phyloP scores from a whole-genome alignment of 192 early-diverging fungal species.

The Chytriomyces hyalinus region DNA sequence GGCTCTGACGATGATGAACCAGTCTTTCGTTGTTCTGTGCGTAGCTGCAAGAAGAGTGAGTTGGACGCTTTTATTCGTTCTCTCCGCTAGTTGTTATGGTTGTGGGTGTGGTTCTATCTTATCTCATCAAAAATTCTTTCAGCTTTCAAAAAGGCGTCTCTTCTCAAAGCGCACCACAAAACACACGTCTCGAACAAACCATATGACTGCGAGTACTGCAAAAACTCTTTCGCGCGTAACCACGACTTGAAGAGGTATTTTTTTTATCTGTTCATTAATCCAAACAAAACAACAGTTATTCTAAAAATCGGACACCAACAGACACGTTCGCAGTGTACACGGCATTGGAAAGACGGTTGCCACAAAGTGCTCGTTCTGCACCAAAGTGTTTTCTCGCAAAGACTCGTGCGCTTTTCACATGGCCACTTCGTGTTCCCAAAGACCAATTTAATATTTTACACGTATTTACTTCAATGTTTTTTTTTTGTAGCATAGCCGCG shows the following conservation, averaged over 20 bases:
- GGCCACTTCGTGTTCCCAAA: neutral
- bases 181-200: slow-evolving; percentile 1
- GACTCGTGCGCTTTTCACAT: neutral
- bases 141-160: slow-evolving; percentile 18
- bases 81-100: neutral
- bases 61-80: neutral
- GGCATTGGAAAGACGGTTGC: neutral
- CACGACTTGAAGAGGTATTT: slow-evolving; percentile 16
- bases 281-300: too few species aligned
- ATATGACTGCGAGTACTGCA: slow-evolving; percentile 15
- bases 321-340: neutral
- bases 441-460: neutral
- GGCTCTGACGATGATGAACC: too few species aligned
- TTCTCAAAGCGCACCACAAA: slow-evolving; percentile 18
- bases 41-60: neutral
- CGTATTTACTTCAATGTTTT: neutral
- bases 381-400: neutral
- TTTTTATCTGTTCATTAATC: too few species aligned
- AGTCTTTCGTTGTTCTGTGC: too few species aligned
- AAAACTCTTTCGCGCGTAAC: slow-evolving; percentile 18
- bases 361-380: neutral
- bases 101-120: neutral
- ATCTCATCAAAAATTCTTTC: neutral
- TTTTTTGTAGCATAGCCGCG: neutral
- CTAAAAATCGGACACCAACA: too few species aligned